Evolutionary conservation across 1,284 basidiomycete genomes (phyloP).

Genomic region (Ceratobasidium sp.): DNA sequence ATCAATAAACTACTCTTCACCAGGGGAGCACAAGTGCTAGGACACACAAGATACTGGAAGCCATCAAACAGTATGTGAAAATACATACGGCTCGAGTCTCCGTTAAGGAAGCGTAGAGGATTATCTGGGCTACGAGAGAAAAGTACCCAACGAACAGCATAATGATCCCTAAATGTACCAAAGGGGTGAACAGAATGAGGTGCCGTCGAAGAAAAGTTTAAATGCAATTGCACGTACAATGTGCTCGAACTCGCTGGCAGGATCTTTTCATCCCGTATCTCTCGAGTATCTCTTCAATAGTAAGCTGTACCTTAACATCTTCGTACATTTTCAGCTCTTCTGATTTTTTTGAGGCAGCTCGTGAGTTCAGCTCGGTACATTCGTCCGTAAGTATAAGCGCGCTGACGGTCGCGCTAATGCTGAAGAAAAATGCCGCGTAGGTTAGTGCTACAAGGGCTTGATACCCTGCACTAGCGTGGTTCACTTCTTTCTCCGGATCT

Average conservation of each 20-base stretch:
- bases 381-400: constrained; percentile 13
- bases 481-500: not conserved
- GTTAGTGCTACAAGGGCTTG: constrained; percentile 3
- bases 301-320: not conserved
- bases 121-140: not conserved
- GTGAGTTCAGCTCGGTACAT: not conserved
- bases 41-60: not conserved
- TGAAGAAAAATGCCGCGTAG: constrained; percentile 16
- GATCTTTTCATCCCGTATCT: not conserved
- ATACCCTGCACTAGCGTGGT: not conserved
- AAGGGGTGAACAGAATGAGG: not conserved
- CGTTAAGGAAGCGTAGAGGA: not conserved
- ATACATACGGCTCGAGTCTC: not conserved
- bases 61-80: not conserved
- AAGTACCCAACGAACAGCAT: not conserved
- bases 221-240: not conserved
- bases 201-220: too few relatives aligned
- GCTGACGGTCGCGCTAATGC: constrained; percentile 14
- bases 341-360: not conserved
- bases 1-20: too few relatives aligned
- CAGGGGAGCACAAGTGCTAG: too few relatives aligned
- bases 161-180: not conserved
- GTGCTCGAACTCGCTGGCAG: not conserved
- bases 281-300: not conserved
- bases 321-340: not conserved